Percentiles rank a stretch among this genome's conserved stretches.
phyloP scores from a whole-genome alignment of 805 yeast species.

The Spathaspora arborariae region DNA sequence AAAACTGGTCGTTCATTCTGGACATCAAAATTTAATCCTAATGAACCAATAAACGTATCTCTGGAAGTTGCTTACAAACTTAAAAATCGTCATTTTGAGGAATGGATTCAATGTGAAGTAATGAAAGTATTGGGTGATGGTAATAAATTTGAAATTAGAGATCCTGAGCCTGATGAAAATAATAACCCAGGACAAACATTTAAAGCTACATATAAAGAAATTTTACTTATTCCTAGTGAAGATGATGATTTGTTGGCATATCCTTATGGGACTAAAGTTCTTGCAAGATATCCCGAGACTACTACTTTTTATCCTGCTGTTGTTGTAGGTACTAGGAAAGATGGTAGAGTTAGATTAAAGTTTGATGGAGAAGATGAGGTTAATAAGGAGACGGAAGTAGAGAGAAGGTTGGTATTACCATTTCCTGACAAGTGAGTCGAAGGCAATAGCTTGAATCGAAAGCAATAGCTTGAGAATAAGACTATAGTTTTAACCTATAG shows the following conservation, averaged over 20 bases:
- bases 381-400: constrained; percentile 92
- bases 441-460: too few species aligned
- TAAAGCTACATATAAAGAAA: constrained; percentile 78
- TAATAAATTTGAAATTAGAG: constrained; percentile 79
- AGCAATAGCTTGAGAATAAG: background rate
- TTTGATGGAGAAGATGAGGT: constrained; percentile 98
- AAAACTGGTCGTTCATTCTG: constrained; percentile 44
- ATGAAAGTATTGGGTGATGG: constrained; percentile 75
- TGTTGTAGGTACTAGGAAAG: constrained; percentile 72
- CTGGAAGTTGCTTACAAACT: constrained; percentile 88
- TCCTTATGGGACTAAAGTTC: constrained; percentile 74
- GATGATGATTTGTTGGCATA: constrained; percentile 46
- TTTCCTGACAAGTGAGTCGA: constrained; percentile 46
- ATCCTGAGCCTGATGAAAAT: constrained; percentile 95
- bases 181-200: constrained; percentile 84
- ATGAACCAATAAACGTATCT: constrained; percentile 56
- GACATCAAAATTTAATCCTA: constrained; percentile 56
- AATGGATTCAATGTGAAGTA: constrained; percentile 96
- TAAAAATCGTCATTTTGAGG: constrained; percentile 67
- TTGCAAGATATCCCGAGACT: constrained; percentile 95
- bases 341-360: constrained; percentile 70
- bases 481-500: too few species aligned
- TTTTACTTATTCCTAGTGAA: constrained; percentile 63
- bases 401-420: constrained; percentile 77
- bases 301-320: constrained; percentile 96